Evolutionary conservation across 129 eudicot species (phyloP), one percentile per base, ranked within the genome.

Genomic region (Pittosporum tobira): DNA sequence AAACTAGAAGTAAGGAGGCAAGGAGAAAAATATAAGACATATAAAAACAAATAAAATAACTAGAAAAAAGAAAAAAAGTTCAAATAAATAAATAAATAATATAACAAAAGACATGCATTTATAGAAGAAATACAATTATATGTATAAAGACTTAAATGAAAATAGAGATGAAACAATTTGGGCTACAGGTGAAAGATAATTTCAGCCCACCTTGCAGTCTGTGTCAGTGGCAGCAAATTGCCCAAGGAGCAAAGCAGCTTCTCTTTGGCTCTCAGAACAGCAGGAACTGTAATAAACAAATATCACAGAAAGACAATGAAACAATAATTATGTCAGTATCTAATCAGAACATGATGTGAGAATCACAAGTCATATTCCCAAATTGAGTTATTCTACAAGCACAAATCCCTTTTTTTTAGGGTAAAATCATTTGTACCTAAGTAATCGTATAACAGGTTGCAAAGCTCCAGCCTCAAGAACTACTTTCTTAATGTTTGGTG

Each of bases 401-500:
- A 50, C 36, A 34, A 34, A 34, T 0, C 40, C 40, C n/a, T n/a
- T n/a, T n/a, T n/a, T n/a, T n/a, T n/a, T n/a, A n/a, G n/a, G n/a
- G n/a, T n/a, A n/a, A 31, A 56, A 10, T 27, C 19, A 36, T 38
- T 18, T 8, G 60, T 75, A 93, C 99, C 93, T 87, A 43, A 93
- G 93, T 79, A 93, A 70, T 37, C 84, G 82, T 59, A 93, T 93
- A 6, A 93, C 99, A 70, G 99, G 99, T 48, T 93, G 99, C 77
- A 93, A 54, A 48, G 99, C 99, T 76, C 99, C 99, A 52, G 96
- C 96, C 63, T 72, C 75, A 38, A 93, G 96, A 66, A 93, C 99
- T 68, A 81, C 86, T 70, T 81, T 87, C 84, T 93, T 93, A 49
- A 93, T 93, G 51, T 71, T 63, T 31, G 94, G 93, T 21, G 99